Evolutionary conservation across 1,284 basidiomycete genomes (phyloP).

Genomic region (Sanguinoderma infundibulare): DNA sequence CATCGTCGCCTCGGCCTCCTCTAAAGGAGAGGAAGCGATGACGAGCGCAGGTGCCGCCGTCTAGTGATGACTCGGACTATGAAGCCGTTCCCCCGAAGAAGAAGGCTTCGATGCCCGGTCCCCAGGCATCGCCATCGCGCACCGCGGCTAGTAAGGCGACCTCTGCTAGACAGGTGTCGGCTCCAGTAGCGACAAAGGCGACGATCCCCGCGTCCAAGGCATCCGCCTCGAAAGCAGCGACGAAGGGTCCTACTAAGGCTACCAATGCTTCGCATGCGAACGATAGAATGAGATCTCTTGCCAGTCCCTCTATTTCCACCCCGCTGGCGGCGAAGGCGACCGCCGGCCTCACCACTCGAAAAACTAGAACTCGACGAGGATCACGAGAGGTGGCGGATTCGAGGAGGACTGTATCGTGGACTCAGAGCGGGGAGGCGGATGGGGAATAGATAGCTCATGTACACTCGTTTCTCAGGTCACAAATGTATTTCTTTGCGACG

Average conservation of each 20-base stretch:
- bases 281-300: not conserved
- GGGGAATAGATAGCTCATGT: too few species aligned
- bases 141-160: not conserved
- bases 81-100: slow-evolving; percentile 14
- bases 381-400: too few species aligned
- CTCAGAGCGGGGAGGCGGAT: too few species aligned
- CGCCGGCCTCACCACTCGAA: slow-evolving; percentile 3
- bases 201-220: not conserved
- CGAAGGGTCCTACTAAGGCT: slow-evolving; percentile 1
- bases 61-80: slow-evolving; percentile 14
- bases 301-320: not conserved
- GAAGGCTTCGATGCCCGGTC: slow-evolving; percentile 8
- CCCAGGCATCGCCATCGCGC: not conserved
- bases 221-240: not conserved
- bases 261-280: too few species aligned
- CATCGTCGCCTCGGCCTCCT: not conserved
- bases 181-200: not conserved
- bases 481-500: too few species aligned
- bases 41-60: slow-evolving; percentile 2
- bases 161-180: slow-evolving; percentile 3
- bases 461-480: too few species aligned
- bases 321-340: not conserved
- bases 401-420: too few species aligned
- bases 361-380: slow-evolving; percentile 18
- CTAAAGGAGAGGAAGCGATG: slow-evolving; percentile 12